Evolutionary conservation across 2,329 filamentous ascomycete species (phyloP), one percentile per base, ranked within the genome.

Genomic region (Fusarium chaquense): DNA sequence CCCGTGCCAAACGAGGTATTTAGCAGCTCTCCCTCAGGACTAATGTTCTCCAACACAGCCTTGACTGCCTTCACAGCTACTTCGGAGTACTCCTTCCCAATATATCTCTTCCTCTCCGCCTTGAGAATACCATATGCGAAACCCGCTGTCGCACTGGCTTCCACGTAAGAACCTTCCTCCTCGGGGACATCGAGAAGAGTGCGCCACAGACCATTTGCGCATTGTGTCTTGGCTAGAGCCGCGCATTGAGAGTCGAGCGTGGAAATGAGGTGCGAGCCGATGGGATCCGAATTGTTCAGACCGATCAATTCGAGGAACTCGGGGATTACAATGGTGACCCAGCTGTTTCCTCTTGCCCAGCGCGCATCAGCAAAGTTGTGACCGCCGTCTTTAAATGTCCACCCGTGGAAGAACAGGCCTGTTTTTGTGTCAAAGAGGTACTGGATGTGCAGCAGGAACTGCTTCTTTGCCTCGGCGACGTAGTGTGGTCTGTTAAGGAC

Each of bases 71-170:
- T 89, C 12, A 91, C 79, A 0, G 90, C 91, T 1, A 88, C 83
- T 0, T 82, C 83, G 43, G 87, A 82, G 72, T 91, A 91, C 65
- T 89, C 84, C 24, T 84, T 81, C 4, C 86, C 83, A 51, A 94
- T 85, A 72, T 94, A 94, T 44, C 88, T 83, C 81, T 90, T 91
- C 44, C 92, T 80, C 62, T 89, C 85, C 0, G 87, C 90, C 79
- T 94, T 94, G 60, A 95, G 83, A 28, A 94, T 90, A 1, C 92
- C 92, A 72, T 92, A 94, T 2, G 92, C 92, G 69, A 95, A 94
- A 0, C 92, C 92, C 0, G 92, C 92, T 2, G 92, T 93, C 3
- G 92, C 92, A 46, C 91, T 93, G 16, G 91, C 87, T 79, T 95
- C 92, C 3, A 89, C 82, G 70, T 95, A 94, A 6, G 90, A 93